Base-by-base conservation (phyloP, 768 basidiomycete genomes). In the Pisolithus microcarpus region DNA sequence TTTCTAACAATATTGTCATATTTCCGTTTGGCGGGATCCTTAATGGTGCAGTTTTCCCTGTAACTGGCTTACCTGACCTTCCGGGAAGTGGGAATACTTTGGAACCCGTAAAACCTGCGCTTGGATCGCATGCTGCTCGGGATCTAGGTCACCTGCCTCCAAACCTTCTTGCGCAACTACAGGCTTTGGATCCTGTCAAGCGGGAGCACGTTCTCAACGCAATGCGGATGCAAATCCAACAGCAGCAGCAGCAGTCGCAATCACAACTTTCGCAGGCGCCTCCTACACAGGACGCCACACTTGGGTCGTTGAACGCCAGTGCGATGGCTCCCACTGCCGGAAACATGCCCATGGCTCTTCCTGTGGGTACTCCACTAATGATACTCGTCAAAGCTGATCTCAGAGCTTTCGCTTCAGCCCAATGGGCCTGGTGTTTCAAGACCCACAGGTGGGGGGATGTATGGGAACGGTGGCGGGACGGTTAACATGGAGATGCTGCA, bases 41-140 rank as follows among this genome's bases (percentile, higher is more conserved):
- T n/a, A 62, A 64, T 2, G 81, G 74, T 19, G 74, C 74, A 0
- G 70, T 78, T 53, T 85, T 82, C 63, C 73, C 75, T 6, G 31
- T 69, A 9, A 73, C 69, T 0, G 80, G 80, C 7, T 63, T 84
- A 38, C 80, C 82, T 0, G 65, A 68, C 39, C 56, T 67, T 26
- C 65, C 65, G n/a, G 62, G 63, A 19, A 49, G 23, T 9, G 57
- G 58, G 40, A 67, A 62, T 21, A 3, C 30, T 10, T 44, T 58
- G 24, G 59, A 55, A 7, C 6, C 11, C 13, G 50, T 19, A 28
- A 37, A 39, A 38, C 51, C 58, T 11, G 16, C 38, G 2, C 38
- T 15, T 2, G 58, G 54, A 9, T 52, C 46, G 38, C 43, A 36
- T 18, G 59, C 53, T 26, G 49, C 48, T 24, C 58, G 38, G 37